Evolutionary conservation across 345 rosid genomes (phyloP).

Genomic region (Leavenworthia alabamica): DNA sequence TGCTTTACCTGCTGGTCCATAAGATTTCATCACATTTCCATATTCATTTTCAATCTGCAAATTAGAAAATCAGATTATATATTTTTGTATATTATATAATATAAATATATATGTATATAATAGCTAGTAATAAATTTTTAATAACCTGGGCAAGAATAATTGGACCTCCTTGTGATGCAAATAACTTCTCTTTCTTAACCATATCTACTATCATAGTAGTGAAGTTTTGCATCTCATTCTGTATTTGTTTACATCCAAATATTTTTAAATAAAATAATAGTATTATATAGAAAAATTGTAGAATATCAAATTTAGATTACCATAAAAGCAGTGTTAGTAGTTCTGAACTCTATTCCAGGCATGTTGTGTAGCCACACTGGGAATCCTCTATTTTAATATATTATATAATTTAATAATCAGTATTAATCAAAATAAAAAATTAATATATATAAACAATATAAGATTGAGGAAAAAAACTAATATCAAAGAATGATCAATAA

Average conservation of each 20-base stretch:
- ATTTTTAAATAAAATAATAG: background rate
- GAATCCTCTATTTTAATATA: slow-evolving; percentile 35
- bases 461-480: too few species aligned
- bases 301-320: slow-evolving; percentile 22
- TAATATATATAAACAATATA: too few species aligned
- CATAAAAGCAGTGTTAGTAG: slow-evolving; percentile 41
- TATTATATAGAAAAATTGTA: background rate
- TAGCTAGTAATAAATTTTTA: slow-evolving; percentile 24
- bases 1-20: slow-evolving; percentile 24
- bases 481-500: too few species aligned
- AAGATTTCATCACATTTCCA: slow-evolving; percentile 28
- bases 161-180: slow-evolving; percentile 77
- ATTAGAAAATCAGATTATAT: background rate
- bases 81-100: background rate
- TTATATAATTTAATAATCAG: too few species aligned
- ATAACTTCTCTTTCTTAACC: slow-evolving; percentile 51
- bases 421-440: background rate
- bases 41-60: slow-evolving; percentile 38
- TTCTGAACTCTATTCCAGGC: slow-evolving; percentile 43
- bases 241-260: too few species aligned
- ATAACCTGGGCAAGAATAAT: slow-evolving; percentile 60
- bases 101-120: background rate
- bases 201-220: slow-evolving; percentile 52
- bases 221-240: slow-evolving; percentile 73
- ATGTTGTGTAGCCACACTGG: slow-evolving; percentile 63